Evolutionary conservation across 2,329 filamentous ascomycete species (phyloP).

Genomic region (Alternaria solani): DNA sequence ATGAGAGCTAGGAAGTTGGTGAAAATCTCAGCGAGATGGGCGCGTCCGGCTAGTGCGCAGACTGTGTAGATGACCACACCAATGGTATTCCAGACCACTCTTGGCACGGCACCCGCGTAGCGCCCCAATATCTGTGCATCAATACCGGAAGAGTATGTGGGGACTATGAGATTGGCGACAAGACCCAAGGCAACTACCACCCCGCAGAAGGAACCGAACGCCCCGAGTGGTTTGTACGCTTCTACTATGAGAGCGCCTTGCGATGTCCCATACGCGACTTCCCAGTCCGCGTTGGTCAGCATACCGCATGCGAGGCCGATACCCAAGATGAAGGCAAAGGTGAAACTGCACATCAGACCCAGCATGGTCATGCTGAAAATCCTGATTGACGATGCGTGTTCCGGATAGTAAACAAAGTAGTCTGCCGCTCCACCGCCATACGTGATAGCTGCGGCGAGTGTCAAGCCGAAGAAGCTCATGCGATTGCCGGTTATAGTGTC

Average conservation of each 20-base stretch:
- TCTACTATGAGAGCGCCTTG: constrained; percentile 71
- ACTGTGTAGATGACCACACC: constrained; percentile 69
- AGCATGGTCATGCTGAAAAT: constrained; percentile 66
- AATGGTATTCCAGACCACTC: constrained; percentile 70
- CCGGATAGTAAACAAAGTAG: constrained; percentile 72
- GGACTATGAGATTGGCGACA: constrained; percentile 71
- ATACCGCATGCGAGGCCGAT: constrained; percentile 70
- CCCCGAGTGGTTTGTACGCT: constrained; percentile 65
- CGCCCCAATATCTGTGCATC: constrained; percentile 72
- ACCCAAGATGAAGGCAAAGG: constrained; percentile 68
- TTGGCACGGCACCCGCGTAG: constrained; percentile 65
- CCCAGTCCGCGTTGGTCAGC: constrained; percentile 61
- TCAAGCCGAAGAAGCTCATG: constrained; percentile 75
- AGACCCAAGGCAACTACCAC: constrained; percentile 70
- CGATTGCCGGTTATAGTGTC: constrained; percentile 64
- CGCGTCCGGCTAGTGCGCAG: constrained; percentile 69
- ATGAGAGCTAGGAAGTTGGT: constrained; percentile 74
- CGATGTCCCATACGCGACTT: constrained; percentile 64
- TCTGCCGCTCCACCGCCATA: constrained; percentile 71
- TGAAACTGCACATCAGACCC: constrained; percentile 66
- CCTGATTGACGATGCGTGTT: constrained; percentile 59
- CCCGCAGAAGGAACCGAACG: constrained; percentile 72
- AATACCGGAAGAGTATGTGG: constrained; percentile 69
- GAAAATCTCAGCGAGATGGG: constrained; percentile 69
- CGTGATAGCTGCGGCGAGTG: constrained; percentile 69